Evolutionary conservation across 2,329 filamentous ascomycete genomes (phyloP).

Genomic region (Scortechinia acanthostroma): DNA sequence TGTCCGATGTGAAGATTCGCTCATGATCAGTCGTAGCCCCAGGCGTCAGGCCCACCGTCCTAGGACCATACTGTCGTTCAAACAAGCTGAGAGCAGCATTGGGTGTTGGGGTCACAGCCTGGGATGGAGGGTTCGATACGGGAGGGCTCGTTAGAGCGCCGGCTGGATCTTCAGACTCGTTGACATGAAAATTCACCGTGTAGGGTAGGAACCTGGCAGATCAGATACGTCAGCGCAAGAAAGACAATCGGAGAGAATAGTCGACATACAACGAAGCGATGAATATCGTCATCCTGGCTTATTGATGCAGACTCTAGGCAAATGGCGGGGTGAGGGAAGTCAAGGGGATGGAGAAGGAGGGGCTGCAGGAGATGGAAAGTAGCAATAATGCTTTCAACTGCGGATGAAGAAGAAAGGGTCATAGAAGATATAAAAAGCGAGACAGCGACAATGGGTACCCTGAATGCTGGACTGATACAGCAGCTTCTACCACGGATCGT

Average conservation of each 20-base stretch:
- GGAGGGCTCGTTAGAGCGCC: not conserved
- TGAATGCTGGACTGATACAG: too few relatives aligned
- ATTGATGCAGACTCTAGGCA: too few relatives aligned
- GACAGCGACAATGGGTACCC: too few relatives aligned
- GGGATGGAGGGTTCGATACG: not conserved
- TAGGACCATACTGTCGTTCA: not conserved
- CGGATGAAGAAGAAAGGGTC: too few relatives aligned
- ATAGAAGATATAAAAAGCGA: too few relatives aligned
- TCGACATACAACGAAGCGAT: constrained; percentile 36
- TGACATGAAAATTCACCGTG: constrained; percentile 1
- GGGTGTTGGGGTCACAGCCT: not conserved
- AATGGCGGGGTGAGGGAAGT: too few relatives aligned
- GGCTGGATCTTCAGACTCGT: not conserved
- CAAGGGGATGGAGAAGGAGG: too few relatives aligned
- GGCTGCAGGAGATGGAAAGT: too few relatives aligned
- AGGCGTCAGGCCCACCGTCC: not conserved
- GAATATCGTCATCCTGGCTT: constrained; percentile 38
- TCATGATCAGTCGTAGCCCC: not conserved
- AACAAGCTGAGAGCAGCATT: not conserved
- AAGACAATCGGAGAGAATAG: constrained; percentile 5
- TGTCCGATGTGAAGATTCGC: not conserved
- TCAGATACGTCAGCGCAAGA: constrained; percentile 13
- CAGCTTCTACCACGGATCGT: too few relatives aligned
- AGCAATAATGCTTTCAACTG: too few relatives aligned
- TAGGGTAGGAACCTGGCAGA: constrained; percentile 5